phyloP scores from a whole-genome alignment of 202 grass and related monocot genomes.

The Saccharum hybrid region DNA sequence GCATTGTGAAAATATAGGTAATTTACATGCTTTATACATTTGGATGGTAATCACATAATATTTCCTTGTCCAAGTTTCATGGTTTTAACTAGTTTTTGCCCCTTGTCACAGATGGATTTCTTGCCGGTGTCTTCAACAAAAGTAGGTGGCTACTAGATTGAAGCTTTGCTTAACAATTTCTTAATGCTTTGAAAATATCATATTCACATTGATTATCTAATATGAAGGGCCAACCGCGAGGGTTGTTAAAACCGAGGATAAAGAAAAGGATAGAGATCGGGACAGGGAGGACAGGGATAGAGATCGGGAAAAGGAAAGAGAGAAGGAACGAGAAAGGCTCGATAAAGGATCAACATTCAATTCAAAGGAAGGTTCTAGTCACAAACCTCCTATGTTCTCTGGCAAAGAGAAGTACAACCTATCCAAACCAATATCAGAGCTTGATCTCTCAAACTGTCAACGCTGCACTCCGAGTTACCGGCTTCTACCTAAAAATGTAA shows the following conservation, averaged over 20 bases:
- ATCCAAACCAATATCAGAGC: slow-evolving; percentile 94
- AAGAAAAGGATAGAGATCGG: slow-evolving; percentile 67
- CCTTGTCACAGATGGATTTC: slow-evolving; percentile 68
- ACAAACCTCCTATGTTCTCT: slow-evolving; percentile 61
- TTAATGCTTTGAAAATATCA: slow-evolving; percentile 24
- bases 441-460: slow-evolving; percentile 92
- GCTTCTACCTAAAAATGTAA: slow-evolving; percentile 93
- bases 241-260: slow-evolving; percentile 73
- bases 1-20: slow-evolving; percentile 84
- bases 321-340: slow-evolving; percentile 59
- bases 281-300: slow-evolving; percentile 79
- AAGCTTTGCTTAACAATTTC: slow-evolving; percentile 7
- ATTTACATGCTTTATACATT: background rate
- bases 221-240: slow-evolving; percentile 56
- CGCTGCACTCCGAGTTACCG: slow-evolving; percentile 92
- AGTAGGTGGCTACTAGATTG: slow-evolving; percentile 55
- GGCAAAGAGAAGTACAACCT: slow-evolving; percentile 91
- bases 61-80: slow-evolving; percentile 6
- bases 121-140: slow-evolving; percentile 81
- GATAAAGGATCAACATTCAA: slow-evolving; percentile 51
- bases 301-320: slow-evolving; percentile 66
- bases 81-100: slow-evolving; percentile 26
- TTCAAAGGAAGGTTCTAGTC: slow-evolving; percentile 67
- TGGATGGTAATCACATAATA: slow-evolving; percentile 11
- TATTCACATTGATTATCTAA: slow-evolving; percentile 45